phyloP scores from a whole-genome alignment of 352 stramenopile species.

The Aphanomyces euteiches region DNA sequence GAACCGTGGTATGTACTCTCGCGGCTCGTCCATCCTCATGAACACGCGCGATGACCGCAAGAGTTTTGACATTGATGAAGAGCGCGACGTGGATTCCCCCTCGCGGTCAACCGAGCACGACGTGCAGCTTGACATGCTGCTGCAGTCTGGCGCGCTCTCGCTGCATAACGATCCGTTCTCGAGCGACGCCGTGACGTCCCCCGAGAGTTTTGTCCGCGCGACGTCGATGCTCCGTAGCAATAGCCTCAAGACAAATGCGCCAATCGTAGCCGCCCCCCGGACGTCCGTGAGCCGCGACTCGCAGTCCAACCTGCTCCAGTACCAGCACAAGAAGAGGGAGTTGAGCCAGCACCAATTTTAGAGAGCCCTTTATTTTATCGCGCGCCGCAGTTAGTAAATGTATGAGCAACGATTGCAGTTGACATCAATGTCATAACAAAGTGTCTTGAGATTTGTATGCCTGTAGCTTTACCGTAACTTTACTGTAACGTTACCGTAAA shows the following conservation, averaged over 20 bases:
- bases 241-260: slow-evolving; percentile 13
- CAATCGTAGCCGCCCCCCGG: slow-evolving; percentile 36
- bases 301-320: slow-evolving; percentile 79
- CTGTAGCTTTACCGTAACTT: not conserved
- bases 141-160: slow-evolving; percentile 32
- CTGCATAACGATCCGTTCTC: slow-evolving; percentile 40
- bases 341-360: slow-evolving; percentile 22
- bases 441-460: not conserved
- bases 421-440: slow-evolving; percentile 9
- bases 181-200: slow-evolving; percentile 52
- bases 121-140: slow-evolving; percentile 29
- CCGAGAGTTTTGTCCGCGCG: slow-evolving; percentile 66
- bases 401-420: not conserved
- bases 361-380: slow-evolving; percentile 1
- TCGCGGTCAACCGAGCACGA: slow-evolving; percentile 24
- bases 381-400: too few relatives aligned
- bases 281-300: slow-evolving; percentile 43
- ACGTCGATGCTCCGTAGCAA: slow-evolving; percentile 63
- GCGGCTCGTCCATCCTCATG: not conserved
- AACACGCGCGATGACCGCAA: slow-evolving; percentile 42
- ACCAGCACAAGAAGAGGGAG: slow-evolving; percentile 60
- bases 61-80: slow-evolving; percentile 68
- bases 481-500: too few relatives aligned
- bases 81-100: slow-evolving; percentile 44
- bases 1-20: slow-evolving; percentile 22